phyloP scores from a whole-genome alignment of 2,329 filamentous ascomycete genomes.

The Aspergillus ochraceus region DNA sequence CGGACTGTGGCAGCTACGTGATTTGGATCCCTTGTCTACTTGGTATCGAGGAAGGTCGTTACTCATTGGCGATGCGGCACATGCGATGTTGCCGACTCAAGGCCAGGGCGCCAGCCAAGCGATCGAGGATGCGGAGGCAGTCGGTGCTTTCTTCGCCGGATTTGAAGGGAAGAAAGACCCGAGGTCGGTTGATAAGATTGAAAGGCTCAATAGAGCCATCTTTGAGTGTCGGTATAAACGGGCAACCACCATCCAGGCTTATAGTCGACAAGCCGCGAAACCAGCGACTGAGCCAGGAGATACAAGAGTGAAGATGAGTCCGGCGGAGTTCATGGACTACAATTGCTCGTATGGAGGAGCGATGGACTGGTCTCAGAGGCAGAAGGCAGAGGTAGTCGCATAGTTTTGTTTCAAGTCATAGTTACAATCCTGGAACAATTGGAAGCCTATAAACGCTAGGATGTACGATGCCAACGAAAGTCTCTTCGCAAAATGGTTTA shows the following conservation, averaged over 20 bases:
- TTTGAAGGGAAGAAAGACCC: neutral
- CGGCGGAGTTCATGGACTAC: constrained; percentile 21
- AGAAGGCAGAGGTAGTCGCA: no score
- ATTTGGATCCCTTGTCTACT: constrained; percentile 26
- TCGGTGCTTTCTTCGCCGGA: constrained; percentile 12
- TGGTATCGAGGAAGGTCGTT: constrained; percentile 23
- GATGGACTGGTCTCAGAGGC: constrained; percentile 6
- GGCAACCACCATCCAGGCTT: constrained; percentile 43
- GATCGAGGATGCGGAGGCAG: constrained; percentile 42
- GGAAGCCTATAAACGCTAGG: no score
- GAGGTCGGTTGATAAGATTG: neutral
- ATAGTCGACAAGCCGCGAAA: constrained; percentile 45
- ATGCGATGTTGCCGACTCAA: constrained; percentile 43
- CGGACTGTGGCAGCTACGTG: constrained; percentile 12
- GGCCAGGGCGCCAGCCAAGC: constrained; percentile 46
- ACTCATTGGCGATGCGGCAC: constrained; percentile 41
- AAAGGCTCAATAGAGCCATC: constrained; percentile 22
- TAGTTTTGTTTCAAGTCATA: no score
- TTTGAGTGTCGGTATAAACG: constrained; percentile 37
- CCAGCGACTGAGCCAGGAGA: constrained; percentile 37
- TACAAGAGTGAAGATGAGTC: constrained; percentile 34
- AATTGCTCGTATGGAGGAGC: constrained; percentile 18
- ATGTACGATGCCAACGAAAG: no score
- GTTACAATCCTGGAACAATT: no score
- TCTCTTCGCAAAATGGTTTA: no score